Evolutionary conservation across 768 basidiomycete genomes (phyloP).

Genomic region (Calocera cornea): DNA sequence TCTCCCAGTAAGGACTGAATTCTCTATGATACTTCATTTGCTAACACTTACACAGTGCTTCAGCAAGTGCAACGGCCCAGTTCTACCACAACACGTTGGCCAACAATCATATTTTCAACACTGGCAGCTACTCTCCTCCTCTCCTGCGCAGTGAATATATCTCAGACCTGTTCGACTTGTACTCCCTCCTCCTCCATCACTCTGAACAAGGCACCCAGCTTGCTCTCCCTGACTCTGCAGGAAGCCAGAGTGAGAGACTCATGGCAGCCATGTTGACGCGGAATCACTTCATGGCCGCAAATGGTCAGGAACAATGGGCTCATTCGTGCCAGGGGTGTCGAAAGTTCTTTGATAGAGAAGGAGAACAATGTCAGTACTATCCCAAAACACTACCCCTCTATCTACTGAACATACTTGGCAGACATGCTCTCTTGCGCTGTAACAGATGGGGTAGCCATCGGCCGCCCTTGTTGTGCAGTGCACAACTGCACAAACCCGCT

Average conservation of each 20-base stretch:
- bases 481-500: slow-evolving; percentile 22
- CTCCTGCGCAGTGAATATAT: neutral
- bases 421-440: slow-evolving; percentile 13
- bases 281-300: neutral
- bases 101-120: neutral
- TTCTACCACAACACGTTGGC: neutral
- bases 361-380: neutral
- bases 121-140: neutral
- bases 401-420: neutral
- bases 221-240: neutral
- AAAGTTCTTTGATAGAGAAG: neutral
- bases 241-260: neutral
- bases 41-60: neutral
- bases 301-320: slow-evolving; percentile 4
- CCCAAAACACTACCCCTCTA: neutral
- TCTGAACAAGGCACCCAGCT: neutral
- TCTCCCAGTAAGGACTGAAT: neutral
- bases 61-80: neutral
- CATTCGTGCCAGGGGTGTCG: slow-evolving; percentile 6
- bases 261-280: neutral
- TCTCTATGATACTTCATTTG: neutral
- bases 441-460: slow-evolving; percentile 25
- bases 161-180: slow-evolving; percentile 4
- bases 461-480: slow-evolving; percentile 24
- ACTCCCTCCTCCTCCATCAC: neutral